A percentile compares a stretch with the other conserved stretches of the same genome.
Conservation (phyloP, 371 early-diverging fungal genomes). For the Syncephalastrum racemosum region DNA sequence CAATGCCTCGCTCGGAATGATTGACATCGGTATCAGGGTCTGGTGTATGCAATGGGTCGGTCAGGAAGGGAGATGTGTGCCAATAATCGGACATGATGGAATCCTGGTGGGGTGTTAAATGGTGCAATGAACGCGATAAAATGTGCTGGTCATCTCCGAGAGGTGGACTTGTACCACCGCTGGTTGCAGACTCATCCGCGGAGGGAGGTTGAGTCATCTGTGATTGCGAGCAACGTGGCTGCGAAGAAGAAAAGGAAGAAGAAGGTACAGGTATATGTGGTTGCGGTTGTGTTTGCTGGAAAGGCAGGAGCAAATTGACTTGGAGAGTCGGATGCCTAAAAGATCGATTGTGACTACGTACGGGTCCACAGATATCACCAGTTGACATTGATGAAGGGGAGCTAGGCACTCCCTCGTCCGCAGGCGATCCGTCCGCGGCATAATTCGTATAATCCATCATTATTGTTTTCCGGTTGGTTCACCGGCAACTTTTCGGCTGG, state of each 20-base stretch:
- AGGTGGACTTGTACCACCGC: too few relatives aligned
- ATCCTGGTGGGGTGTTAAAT: neutral
- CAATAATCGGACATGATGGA: slow-evolving; percentile 17
- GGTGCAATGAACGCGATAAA: neutral
- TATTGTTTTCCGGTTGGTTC: neutral
- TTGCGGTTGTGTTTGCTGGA: neutral
- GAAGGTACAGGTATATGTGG: neutral
- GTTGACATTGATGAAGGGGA: neutral
- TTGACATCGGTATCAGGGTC: slow-evolving; percentile 8
- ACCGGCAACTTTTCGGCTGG: slow-evolving; percentile 2
- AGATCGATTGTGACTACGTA: too few relatives aligned
- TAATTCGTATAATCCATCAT: slow-evolving; percentile 15
- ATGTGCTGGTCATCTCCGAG: too few relatives aligned
- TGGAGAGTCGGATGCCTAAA: too few relatives aligned
- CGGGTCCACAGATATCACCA: too few relatives aligned
- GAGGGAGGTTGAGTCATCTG: too few relatives aligned
- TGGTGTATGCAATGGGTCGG: slow-evolving; percentile 3
- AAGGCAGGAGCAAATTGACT: slow-evolving; percentile 1
- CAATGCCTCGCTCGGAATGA: slow-evolving; percentile 43
- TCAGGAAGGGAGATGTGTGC: slow-evolving; percentile 7
- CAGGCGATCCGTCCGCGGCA: slow-evolving; percentile 12
- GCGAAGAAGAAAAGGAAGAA: slow-evolving; percentile 9
- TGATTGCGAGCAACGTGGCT: neutral
- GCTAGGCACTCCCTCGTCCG: neutral
- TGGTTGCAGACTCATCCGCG: too few relatives aligned